These are phyloP conservation scores for Amaranthus cruentus DNA, from an alignment of 148 eudicot species.

Conservation along the genomic window DNA sequence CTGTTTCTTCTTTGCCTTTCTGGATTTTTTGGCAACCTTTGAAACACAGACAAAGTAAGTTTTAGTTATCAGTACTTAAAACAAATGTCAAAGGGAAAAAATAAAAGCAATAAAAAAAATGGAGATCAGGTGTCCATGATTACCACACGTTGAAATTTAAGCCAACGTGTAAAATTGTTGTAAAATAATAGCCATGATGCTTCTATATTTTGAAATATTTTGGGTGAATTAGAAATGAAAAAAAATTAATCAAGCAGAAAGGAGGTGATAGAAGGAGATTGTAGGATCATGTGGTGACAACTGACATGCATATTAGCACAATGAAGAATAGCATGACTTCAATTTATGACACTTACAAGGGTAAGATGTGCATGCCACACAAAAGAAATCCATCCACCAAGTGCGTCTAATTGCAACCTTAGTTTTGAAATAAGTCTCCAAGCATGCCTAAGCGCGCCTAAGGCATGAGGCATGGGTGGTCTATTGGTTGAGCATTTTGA, in stretches of 20 bases:
- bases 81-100: not conserved
- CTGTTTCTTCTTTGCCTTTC: constrained; percentile 56
- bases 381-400: not conserved
- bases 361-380: not conserved
- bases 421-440: too few species aligned
- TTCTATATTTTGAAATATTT: not conserved
- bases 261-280: not conserved
- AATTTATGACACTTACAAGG: not conserved
- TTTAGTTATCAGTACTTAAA: not conserved
- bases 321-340: not conserved
- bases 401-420: not conserved
- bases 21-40: constrained; percentile 74
- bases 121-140: not conserved
- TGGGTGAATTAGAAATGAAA: not conserved
- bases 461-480: too few species aligned
- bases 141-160: not conserved
- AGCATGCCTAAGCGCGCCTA: too few species aligned
- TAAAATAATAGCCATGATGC: not conserved
- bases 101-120: not conserved
- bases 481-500: too few species aligned
- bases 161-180: not conserved
- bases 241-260: not conserved
- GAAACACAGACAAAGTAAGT: constrained; percentile 19
- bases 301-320: not conserved
- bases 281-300: not conserved